Percentiles rank a stretch among this genome's conserved stretches.
These are phyloP conservation scores for Linderina pennispora DNA, from an alignment of 192 early-diverging fungal species.

Conservation along the genomic window DNA sequence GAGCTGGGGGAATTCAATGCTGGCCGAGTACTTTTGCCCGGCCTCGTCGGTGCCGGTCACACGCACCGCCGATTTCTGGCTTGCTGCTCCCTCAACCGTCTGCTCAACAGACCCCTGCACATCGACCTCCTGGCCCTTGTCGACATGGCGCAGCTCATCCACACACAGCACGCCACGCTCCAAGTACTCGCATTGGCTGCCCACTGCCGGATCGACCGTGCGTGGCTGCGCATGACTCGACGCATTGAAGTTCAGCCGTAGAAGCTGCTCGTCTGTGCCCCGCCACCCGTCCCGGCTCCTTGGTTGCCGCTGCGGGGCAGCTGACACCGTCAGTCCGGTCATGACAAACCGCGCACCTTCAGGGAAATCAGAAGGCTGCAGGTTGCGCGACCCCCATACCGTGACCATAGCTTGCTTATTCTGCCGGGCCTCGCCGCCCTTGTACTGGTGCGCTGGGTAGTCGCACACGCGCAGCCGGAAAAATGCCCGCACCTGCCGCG, in stretches of 20 bases:
- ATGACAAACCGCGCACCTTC: slow-evolving; percentile 29
- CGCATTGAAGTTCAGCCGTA: slow-evolving; percentile 17
- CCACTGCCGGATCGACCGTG: slow-evolving; percentile 5
- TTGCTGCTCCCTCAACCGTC: neutral
- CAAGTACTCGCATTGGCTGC: slow-evolving; percentile 18
- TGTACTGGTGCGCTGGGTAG: slow-evolving; percentile 27
- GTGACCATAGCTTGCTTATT: slow-evolving; percentile 18
- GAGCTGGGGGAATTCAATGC: slow-evolving; percentile 10
- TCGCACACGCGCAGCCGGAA: slow-evolving; percentile 37
- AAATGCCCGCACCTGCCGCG: slow-evolving; percentile 18
- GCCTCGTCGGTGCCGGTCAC: slow-evolving; percentile 11
- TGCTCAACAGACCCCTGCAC: slow-evolving; percentile 10
- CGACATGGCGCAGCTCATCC: slow-evolving; percentile 24
- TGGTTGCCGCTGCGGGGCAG: neutral
- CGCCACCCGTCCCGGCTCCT: neutral
- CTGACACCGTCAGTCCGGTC: slow-evolving; percentile 16
- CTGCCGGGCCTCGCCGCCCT: neutral
- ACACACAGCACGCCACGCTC: slow-evolving; percentile 16
- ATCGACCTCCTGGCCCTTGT: slow-evolving; percentile 22
- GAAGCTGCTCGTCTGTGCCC: neutral
- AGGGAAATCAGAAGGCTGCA: slow-evolving; percentile 13
- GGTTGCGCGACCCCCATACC: slow-evolving; percentile 23
- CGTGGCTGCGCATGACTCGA: slow-evolving; percentile 7
- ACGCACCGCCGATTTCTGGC: slow-evolving; percentile 13
- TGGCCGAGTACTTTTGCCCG: slow-evolving; percentile 5